Evolutionary conservation across 2,329 filamentous ascomycete species (phyloP).

Genomic region (Immersiporthe knoxdaviesiana): DNA sequence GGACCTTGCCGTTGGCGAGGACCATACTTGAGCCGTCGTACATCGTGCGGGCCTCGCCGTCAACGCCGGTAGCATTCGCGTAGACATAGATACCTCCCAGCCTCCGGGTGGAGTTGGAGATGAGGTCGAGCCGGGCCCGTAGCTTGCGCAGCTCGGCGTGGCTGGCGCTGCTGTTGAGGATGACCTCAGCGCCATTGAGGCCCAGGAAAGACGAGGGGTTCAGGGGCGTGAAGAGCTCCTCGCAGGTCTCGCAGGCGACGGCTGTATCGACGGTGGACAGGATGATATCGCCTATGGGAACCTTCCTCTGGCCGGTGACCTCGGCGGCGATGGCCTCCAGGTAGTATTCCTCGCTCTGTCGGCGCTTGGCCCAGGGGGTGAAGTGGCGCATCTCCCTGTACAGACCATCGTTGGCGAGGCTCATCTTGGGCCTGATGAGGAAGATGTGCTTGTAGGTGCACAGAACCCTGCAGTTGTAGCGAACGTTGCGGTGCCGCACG

Average conservation of each 20-base stretch:
- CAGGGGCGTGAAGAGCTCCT: conserved; percentile 40
- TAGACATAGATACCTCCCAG: conserved; percentile 60
- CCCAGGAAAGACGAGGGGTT: conserved; percentile 32
- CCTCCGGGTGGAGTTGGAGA: conserved; percentile 67
- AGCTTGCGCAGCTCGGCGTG: conserved; percentile 66
- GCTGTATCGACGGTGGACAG: conserved; percentile 44
- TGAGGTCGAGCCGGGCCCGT: conserved; percentile 64
- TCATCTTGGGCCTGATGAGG: conserved; percentile 36
- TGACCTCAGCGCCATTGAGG: conserved; percentile 34
- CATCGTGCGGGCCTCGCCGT: conserved; percentile 47
- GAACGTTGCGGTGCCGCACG: conserved; percentile 39
- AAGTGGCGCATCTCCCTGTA: conserved; percentile 47
- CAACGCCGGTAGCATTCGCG: conserved; percentile 40
- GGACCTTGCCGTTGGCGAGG: conserved; percentile 30
- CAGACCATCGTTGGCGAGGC: conserved; percentile 42
- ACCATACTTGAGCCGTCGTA: conserved; percentile 35
- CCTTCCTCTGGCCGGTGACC: conserved; percentile 40
- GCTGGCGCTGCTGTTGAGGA: conserved; percentile 39
- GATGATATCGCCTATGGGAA: conserved; percentile 47
- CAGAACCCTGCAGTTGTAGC: conserved; percentile 45
- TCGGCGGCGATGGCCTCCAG: conserved; percentile 39
- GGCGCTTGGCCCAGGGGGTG: conserved; percentile 44
- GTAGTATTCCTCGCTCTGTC: conserved; percentile 43
- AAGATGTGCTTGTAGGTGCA: conserved; percentile 38
- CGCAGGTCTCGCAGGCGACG: conserved; percentile 47